phyloP scores from a whole-genome alignment of 2,329 filamentous ascomycete genomes.

The Fusarium duplospermum region DNA sequence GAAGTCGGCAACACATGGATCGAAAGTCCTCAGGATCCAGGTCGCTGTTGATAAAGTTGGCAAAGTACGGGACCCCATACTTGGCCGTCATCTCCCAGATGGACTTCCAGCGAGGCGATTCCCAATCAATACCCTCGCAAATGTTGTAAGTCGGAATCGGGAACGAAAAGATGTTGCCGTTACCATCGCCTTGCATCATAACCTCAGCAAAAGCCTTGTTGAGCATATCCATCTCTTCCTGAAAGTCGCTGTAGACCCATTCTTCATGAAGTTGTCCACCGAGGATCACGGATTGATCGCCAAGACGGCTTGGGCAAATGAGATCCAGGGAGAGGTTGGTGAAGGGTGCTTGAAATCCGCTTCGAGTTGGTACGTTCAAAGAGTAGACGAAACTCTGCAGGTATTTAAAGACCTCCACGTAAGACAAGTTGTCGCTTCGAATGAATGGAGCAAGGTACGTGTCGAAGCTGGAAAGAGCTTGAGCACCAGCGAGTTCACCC shows the following conservation, averaged over 20 bases:
- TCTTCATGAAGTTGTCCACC: constrained; percentile 27
- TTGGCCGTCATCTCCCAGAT: constrained; percentile 44
- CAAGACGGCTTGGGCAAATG: constrained; percentile 32
- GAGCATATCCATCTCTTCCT: constrained; percentile 41
- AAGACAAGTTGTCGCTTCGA: constrained; percentile 31
- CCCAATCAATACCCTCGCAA: constrained; percentile 39
- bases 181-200: constrained; percentile 42
- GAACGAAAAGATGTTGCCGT: constrained; percentile 41
- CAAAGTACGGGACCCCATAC: constrained; percentile 41
- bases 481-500: constrained; percentile 38
- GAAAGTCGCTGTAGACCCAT: constrained; percentile 39
- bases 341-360: constrained; percentile 41
- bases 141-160: constrained; percentile 41
- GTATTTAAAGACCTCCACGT: constrained; percentile 39
- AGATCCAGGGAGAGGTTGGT: constrained; percentile 40
- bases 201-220: constrained; percentile 42
- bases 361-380: constrained; percentile 41
- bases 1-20: constrained; percentile 41
- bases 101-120: constrained; percentile 36
- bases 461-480: constrained; percentile 39
- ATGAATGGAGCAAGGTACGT: constrained; percentile 40
- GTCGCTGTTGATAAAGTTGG: constrained; percentile 42
- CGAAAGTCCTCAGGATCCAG: constrained; percentile 40
- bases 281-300: constrained; percentile 31
- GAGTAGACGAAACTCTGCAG: constrained; percentile 43